Evolutionary conservation across 2,329 filamentous ascomycete species (phyloP), one percentile per base, ranked within the genome.

Genomic region (Colletotrichum eremochloae): DNA sequence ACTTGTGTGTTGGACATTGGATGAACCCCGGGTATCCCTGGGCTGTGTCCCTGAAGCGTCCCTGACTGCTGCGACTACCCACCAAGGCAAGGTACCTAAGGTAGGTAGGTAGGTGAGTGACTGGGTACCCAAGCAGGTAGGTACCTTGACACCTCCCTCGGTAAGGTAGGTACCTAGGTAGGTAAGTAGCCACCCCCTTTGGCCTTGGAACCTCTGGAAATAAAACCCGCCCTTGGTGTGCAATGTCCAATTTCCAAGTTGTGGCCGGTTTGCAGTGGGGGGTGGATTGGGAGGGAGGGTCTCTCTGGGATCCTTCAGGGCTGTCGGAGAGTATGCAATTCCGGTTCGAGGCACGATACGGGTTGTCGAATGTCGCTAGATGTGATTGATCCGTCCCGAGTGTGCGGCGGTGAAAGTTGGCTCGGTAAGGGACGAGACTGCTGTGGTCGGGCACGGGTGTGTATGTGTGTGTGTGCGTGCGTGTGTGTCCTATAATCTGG

Each of bases 311-410:
- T 38, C 14, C 29, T 31, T 20, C 42, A 58, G 40, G 64, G 63
- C 52, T 66, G 50, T 36, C 12, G 57, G 24, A 53, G 29, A 48
- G 57, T 53, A 58, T 72, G 60, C 40, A 69, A 72, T 72, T 64
- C 69, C 69, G 69, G 64, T 69, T 52, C n/a, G 66, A 52, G 68
- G 55, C 52, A 50, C 52, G 61, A 40, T 61, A 58, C 69, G 69
- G 61, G 33, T 57, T 42, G 65, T 63, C 44, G 53, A 61, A 63
- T 53, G 57, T 63, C 52, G 36, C 60, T 52, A 71, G 40, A 6
- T 38, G 11, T 6, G 24, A 20, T 33, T 52, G 44, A 20, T 38
- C 12, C 46, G 31, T 50, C 8, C 24, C 11, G 20, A n/a, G 44
- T 18, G 20, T 18, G 60, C 29, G 14, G 24, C 61, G 61, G 61